Evolutionary conservation across 345 rosid genomes (phyloP), one percentile per base, ranked within the genome.

Genomic region (Bruguiera sexangula): DNA sequence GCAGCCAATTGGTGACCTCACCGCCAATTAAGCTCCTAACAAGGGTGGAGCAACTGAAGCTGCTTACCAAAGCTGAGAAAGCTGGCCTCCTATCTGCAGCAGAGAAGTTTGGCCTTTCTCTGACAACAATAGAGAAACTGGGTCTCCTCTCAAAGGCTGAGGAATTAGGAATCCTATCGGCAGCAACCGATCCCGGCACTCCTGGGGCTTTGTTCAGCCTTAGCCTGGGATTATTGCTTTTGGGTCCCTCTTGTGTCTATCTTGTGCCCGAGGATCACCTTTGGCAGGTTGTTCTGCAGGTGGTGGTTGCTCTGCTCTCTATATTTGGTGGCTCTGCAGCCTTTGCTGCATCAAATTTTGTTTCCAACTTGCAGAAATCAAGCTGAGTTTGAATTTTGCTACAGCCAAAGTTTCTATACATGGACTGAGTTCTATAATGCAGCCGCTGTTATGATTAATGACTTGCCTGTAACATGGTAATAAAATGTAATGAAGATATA

Each of bases 121-220:
- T 91, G 0, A 88, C 99, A 2, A 71, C 90, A 11, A 94, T 94
- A 10, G 97, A 94, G 92, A 91, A 89, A 79, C 85, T 91, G 55
- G 99, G 97, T 19, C 84, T 94, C 60, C 92, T 94, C 7, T 89
- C 97, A 18, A 94, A 91, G 80, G 99, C 99, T 0, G 96, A 91
- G 80, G 93, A 94, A 46, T 57, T 94, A 1, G 97, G 97, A 31
- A 87, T 94, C 60, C 80, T 94, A 55, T 94, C 98, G 0, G 96
- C 97, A 0, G 97, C 98, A 0, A 88, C 96, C 0, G 88, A 94
- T 76, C 91, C 92, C 0, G 88, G 83, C 58, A 91, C 96, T 20
- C 96, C 97, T 0, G 85, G 84, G 16, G 79, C 89, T 30, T 64
- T 91, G 22, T 75, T 82, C 13, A 82, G 74, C 27, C 81, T 91